Evolutionary conservation across 768 basidiomycete species (phyloP), one percentile per base, ranked within the genome.

Genomic region (Mycena vitilis): DNA sequence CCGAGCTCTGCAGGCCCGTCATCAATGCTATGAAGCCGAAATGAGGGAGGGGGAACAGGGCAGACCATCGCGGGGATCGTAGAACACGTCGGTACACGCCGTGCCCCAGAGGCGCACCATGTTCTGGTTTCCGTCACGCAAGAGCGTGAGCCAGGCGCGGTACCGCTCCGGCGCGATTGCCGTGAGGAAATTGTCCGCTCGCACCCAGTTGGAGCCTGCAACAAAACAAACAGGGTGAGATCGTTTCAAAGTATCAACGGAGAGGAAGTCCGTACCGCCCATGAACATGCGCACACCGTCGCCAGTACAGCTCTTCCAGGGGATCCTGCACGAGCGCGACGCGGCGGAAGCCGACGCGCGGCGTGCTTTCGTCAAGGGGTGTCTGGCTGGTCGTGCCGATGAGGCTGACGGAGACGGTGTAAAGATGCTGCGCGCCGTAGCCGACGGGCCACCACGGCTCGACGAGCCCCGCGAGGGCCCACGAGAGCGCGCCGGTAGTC

Each of bases 61-160:
- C 75, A 18, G 56, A 89, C 90, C 89, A 73, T 93, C 92, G 66
- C 92, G 93, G 45, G 89, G 86, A 68, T 94, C 88, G 75, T 95
- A 96, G 78, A 97, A 95, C 23, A 83, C 76, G 65, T 92, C 89
- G 5, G 76, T 95, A 96, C 40, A 95, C 83, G 0, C 95, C 95
- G 11, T 95, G 38, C 93, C 95, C 95, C 95, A 96, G 11, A 96
- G 84, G 18, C 95, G 87, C 25, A 96, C 83, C 94, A 95, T 95
- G 75, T 93, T 95, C 78, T 96, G 95, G 74, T 95, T 95, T 3
- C 95, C 95, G 62, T 92, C 86, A 11, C 91, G 86, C 53, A 95
- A 80, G 12, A 96, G 84, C 45, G 90, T 88, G 12, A 97, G 84
- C 95, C 93, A 95, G 2, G 82, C 81, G 22, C 89, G 84, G 73